phyloP scores from a whole-genome alignment of 164 flowering plant species.

The Sextonia rubra region DNA sequence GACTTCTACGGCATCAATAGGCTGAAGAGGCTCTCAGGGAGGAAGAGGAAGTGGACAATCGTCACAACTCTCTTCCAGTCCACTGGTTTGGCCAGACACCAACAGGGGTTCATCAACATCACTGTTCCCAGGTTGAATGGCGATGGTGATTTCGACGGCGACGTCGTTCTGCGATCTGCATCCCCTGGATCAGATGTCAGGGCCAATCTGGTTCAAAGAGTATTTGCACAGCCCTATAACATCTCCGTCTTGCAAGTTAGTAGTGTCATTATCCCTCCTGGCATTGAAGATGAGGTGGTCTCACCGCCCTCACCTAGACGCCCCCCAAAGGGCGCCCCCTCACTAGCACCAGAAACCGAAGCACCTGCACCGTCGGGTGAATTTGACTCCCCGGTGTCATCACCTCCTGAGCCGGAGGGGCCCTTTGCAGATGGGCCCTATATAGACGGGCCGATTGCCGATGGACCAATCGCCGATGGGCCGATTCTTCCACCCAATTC shows the following conservation, averaged over 20 bases:
- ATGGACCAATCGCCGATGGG: slow-evolving; percentile 10
- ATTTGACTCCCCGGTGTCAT: slow-evolving; percentile 12
- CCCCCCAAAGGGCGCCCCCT: slow-evolving; percentile 4
- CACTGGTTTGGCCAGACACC: slow-evolving; percentile 31
- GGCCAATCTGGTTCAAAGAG: slow-evolving; percentile 29
- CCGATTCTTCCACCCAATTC: too few species aligned
- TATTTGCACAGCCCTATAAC: slow-evolving; percentile 50
- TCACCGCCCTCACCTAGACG: slow-evolving; percentile 13
- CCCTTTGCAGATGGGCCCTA: slow-evolving; percentile 11
- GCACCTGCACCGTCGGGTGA: slow-evolving; percentile 1
- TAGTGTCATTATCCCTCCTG: slow-evolving; percentile 29
- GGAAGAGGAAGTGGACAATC: slow-evolving; percentile 15
- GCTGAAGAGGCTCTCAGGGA: slow-evolving; percentile 21
- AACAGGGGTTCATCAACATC: slow-evolving; percentile 54
- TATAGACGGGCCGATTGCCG: slow-evolving; percentile 12
- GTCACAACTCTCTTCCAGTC: slow-evolving; percentile 62
- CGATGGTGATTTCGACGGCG: slow-evolving; percentile 11
- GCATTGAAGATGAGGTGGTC: slow-evolving; percentile 22
- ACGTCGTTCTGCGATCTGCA: slow-evolving; percentile 47
- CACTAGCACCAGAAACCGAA: background rate
- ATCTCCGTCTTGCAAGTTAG: slow-evolving; percentile 55
- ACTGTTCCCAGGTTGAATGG: slow-evolving; percentile 9
- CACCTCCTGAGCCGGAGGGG: slow-evolving; percentile 18
- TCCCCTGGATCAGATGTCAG: slow-evolving; percentile 30
- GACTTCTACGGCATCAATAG: slow-evolving; percentile 54